Base-by-base conservation (phyloP, 371 early-diverging fungal genomes). In the Thermomucor indicae-seudaticae region DNA sequence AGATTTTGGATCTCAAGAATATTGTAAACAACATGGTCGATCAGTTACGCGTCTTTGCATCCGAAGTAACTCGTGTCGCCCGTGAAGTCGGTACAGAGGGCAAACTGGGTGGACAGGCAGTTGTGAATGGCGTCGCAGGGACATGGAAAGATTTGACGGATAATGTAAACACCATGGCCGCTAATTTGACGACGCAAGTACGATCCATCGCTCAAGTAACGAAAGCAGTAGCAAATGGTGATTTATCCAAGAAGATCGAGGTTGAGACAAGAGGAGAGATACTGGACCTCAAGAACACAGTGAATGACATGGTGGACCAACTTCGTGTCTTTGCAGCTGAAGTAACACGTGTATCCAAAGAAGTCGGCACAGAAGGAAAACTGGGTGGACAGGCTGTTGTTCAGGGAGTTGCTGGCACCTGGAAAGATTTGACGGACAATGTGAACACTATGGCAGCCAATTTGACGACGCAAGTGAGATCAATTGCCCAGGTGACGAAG, bases 41-140 rank as follows among this genome's bases (percentile, higher is more conserved):
- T 28, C 78, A 76, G 49, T 52, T 83, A 11, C 60, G 75, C 28
- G 73, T 68, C 3, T 83, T 83, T 60, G 79, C 80, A 0, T 58
- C 71, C 1, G 80, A 83, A 47, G 83, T 83, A 10, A 77, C 85
- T 0, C 72, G 85, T 25, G 80, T 84, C 0, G 73, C 82, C 11
- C 53, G 64, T n/a, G 81, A 81, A 49, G 85, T 84, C 20, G 81
- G 85, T 10, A 76, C 78, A 0, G 80, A 79, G 24, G 83, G 83
- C 19, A 59, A 58, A 25, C 58, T 75, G n/a, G 75, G 71, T 14
- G 70, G 60, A 35, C 64, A 60, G 24, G 75, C 71, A 3, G 51
- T 57, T 14, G 38, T 69, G 49, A 4, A 49, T 22, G 66, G 62
- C 22, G 64, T 74, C 2, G 68, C 61, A 4, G 75, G 75, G 2